Evolutionary conservation across 2,329 filamentous ascomycete species (phyloP).

Genomic region (Orbilia ellipsospora): DNA sequence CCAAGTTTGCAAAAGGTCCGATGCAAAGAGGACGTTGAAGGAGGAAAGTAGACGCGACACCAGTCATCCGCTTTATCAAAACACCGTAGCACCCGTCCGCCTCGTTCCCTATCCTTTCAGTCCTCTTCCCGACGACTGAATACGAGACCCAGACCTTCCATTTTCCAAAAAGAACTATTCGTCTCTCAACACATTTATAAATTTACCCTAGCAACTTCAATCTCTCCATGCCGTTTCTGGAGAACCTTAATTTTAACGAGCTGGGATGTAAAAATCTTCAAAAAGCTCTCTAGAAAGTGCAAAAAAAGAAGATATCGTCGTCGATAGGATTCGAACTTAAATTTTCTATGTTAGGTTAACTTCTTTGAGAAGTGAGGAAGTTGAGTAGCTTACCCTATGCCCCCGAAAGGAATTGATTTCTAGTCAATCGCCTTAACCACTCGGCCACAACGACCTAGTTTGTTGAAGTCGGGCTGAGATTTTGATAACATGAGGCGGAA

Average conservation of each 20-base stretch:
- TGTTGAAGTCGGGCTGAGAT: background rate
- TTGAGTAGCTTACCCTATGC: constrained; percentile 27
- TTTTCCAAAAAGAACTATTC: background rate
- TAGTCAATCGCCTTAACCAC: constrained; percentile 55
- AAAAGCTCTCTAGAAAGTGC: background rate
- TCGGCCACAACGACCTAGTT: constrained; percentile 44
- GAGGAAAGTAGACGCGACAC: background rate
- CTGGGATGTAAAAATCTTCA: background rate
- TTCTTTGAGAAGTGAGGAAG: background rate
- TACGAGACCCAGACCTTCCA: too few relatives aligned
- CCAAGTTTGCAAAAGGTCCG: background rate
- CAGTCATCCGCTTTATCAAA: background rate
- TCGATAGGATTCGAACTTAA: constrained; percentile 27
- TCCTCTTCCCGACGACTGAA: background rate
- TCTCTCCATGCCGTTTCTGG: background rate
- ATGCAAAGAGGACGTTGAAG: background rate
- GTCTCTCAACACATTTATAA: background rate
- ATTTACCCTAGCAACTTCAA: background rate
- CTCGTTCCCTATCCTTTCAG: background rate
- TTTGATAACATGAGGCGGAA: constrained; percentile 1
- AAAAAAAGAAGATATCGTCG: constrained; percentile 14
- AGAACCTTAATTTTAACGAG: background rate
- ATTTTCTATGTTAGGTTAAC: background rate
- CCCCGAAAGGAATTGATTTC: constrained; percentile 53
- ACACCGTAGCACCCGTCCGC: background rate